Conservation (phyloP, 2,329 filamentous ascomycete genomes). For the Penicillium sp. region DNA sequence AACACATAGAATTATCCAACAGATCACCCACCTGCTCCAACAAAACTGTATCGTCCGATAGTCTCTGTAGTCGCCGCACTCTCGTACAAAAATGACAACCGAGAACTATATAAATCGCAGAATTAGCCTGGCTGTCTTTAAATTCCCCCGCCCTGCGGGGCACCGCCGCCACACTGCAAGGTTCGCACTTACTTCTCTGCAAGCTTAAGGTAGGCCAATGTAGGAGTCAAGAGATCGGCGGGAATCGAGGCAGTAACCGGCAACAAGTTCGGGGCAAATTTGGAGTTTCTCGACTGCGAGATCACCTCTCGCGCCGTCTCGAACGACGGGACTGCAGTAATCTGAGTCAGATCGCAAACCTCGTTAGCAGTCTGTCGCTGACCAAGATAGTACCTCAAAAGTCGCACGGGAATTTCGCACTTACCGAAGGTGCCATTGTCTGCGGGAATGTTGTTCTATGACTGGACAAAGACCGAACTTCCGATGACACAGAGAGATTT, state of each 20-base stretch:
- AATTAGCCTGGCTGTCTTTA: conserved; percentile 13
- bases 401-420: conserved; percentile 2
- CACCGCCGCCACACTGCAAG: not conserved
- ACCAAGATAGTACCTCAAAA: not conserved
- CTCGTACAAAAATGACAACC: conserved; percentile 92
- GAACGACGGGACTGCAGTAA: conserved; percentile 60
- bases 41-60: conserved; percentile 92
- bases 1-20: not conserved
- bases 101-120: conserved; percentile 48
- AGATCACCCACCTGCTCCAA: conserved; percentile 66
- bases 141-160: conserved; percentile 1
- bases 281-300: conserved; percentile 49
- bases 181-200: conserved; percentile 63
- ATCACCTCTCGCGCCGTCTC: conserved; percentile 61
- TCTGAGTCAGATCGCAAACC: conserved; percentile 34
- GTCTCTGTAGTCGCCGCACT: conserved; percentile 89
- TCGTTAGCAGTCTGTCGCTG: conserved; percentile 9
- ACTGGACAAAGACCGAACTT: not conserved
- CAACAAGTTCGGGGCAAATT: conserved; percentile 71
- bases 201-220: conserved; percentile 92
- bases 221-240: conserved; percentile 90
- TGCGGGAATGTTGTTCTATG: conserved; percentile 1
- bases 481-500: conserved; percentile 15
- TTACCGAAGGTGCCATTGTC: conserved; percentile 32
- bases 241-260: conserved; percentile 82